Evolutionary conservation across 768 basidiomycete genomes (phyloP).

Genomic region (Boletus sensibilis): DNA sequence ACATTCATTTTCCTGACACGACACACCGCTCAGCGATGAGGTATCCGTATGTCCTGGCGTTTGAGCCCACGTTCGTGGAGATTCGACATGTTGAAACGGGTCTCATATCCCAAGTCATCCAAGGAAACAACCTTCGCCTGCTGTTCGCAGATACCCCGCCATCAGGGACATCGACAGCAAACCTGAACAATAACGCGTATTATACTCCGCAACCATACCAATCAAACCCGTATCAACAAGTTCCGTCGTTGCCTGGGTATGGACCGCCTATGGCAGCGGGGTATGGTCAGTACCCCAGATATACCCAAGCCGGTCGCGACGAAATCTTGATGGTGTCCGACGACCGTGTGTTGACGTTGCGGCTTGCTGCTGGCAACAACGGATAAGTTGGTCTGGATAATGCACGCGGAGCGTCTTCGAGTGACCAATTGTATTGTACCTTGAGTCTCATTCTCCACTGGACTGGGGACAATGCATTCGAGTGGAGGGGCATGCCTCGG

Average conservation of each 20-base stretch:
- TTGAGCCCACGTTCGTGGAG: conserved; percentile 96
- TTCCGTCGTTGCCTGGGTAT: conserved; percentile 28
- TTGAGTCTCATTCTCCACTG: conserved; percentile 16
- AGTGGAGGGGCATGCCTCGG: conserved; percentile 1
- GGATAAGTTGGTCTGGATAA: conserved; percentile 6
- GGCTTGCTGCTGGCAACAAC: conserved; percentile 40
- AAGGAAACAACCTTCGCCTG: conserved; percentile 84
- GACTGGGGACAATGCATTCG: conserved; percentile 10
- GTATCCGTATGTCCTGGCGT: conserved; percentile 95
- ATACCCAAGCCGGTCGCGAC: conserved; percentile 60
- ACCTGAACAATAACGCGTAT: conserved; percentile 37
- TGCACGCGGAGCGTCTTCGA: background rate
- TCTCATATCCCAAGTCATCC: conserved; percentile 89
- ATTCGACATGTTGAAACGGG: conserved; percentile 95
- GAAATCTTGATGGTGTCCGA: conserved; percentile 92
- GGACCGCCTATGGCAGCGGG: conserved; percentile 21
- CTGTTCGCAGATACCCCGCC: conserved; percentile 94
- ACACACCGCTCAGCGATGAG: conserved; percentile 65
- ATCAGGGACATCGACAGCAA: conserved; percentile 66
- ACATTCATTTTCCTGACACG: conserved; percentile 4
- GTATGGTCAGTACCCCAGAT: conserved; percentile 44
- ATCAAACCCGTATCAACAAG: conserved; percentile 33
- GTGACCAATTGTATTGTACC: conserved; percentile 6
- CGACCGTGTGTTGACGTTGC: conserved; percentile 75
- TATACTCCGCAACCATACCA: conserved; percentile 31